These are phyloP conservation scores for Rhizophagus clarus DNA, from an alignment of 192 early-diverging fungal genomes.

Conservation along the genomic window DNA sequence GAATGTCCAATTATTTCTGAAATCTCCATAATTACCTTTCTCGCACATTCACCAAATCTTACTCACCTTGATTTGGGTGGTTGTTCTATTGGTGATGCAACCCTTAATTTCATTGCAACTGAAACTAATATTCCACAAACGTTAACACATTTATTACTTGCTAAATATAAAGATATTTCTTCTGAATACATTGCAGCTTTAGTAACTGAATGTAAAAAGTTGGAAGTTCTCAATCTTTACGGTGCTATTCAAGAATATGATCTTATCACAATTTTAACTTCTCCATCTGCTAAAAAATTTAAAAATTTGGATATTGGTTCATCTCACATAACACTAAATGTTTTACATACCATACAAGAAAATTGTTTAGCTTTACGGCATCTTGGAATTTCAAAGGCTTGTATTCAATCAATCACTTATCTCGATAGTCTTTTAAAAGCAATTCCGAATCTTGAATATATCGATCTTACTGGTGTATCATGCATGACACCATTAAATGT, in stretches of 20 bases:
- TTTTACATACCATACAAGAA: conserved; percentile 2
- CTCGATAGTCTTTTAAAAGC: not conserved
- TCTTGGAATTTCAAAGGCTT: conserved; percentile 2
- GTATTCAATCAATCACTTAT: not conserved
- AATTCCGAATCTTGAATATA: not conserved
- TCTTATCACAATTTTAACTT: conserved; percentile 13
- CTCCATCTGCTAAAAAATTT: not conserved
- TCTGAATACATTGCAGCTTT: not conserved
- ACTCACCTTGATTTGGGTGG: conserved; percentile 28
- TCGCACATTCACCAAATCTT: conserved; percentile 22
- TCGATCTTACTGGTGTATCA: not conserved
- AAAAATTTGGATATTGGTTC: conserved; percentile 12
- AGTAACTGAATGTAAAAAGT: not conserved
- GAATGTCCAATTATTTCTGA: conserved; percentile 14
- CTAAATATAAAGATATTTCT: conserved; percentile 16
- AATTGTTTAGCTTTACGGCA: not conserved
- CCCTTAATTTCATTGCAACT: not conserved
- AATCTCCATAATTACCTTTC: not conserved
- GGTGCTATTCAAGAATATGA: not conserved
- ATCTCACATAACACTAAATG: not conserved
- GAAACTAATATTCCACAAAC: not conserved
- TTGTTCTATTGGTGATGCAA: conserved; percentile 20
- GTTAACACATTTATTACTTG: conserved; percentile 13
- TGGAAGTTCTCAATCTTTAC: conserved; percentile 9
- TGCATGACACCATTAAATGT: not conserved